Percentiles rank a stretch among this genome's conserved stretches.
phyloP scores from a whole-genome alignment of 768 basidiomycete genomes.

The Agrocybe pediades region DNA sequence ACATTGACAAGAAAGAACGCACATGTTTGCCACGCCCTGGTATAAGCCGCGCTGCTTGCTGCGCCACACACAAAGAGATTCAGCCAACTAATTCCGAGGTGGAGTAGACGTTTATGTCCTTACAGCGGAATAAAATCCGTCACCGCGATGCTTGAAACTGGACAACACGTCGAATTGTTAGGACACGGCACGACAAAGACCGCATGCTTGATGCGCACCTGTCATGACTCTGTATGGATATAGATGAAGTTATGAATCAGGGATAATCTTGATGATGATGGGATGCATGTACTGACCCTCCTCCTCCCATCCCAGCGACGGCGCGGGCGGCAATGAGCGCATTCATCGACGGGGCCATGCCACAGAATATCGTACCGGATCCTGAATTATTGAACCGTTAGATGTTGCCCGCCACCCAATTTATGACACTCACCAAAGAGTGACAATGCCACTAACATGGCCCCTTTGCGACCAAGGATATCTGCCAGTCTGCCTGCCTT shows the following conservation, averaged over 20 bases:
- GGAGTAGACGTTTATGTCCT: conserved; percentile 26
- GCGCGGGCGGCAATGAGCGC: conserved; percentile 78
- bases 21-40: conserved; percentile 92
- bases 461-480: conserved; percentile 82
- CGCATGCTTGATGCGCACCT: conserved; percentile 46
- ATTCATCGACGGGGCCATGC: conserved; percentile 85
- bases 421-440: conserved; percentile 66
- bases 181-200: conserved; percentile 12
- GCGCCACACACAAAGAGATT: conserved; percentile 6
- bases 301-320: conserved; percentile 91
- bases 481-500: conserved; percentile 76
- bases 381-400: conserved; percentile 41
- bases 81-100: conserved; percentile 7
- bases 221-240: conserved; percentile 67
- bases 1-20: conserved; percentile 22
- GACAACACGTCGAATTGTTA: conserved; percentile 20
- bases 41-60: conserved; percentile 88
- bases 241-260: conserved; percentile 22
- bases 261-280: conserved; percentile 14
- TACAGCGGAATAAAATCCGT: conserved; percentile 90
- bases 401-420: conserved; percentile 3
- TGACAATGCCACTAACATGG: conserved; percentile 81
- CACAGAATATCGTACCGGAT: conserved; percentile 84
- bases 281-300: conserved; percentile 63
- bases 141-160: conserved; percentile 82